A percentile compares a stretch with the other conserved stretches of the same genome.
phyloP scores from a whole-genome alignment of 2,329 filamentous ascomycete species.

The Neurospora crassa region DNA sequence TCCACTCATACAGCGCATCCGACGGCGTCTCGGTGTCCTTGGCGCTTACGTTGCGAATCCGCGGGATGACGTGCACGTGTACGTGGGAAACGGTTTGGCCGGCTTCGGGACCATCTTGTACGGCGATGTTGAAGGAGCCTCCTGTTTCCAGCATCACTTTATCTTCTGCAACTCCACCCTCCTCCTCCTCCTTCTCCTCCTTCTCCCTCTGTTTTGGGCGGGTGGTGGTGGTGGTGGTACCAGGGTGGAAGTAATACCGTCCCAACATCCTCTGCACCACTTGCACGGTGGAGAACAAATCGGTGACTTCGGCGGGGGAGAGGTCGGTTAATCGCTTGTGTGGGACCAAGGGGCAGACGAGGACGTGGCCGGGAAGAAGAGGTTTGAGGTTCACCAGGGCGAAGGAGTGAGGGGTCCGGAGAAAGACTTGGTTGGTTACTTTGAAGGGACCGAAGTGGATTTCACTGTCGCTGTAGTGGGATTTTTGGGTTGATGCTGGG shows the following conservation, averaged over 20 bases:
- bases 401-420: conserved; percentile 69
- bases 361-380: conserved; percentile 83
- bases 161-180: conserved; percentile 26
- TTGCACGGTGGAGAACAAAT: conserved; percentile 83
- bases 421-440: conserved; percentile 78
- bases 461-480: background rate
- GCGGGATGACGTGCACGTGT: conserved; percentile 84
- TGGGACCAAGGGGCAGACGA: conserved; percentile 66
- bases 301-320: conserved; percentile 57
- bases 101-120: conserved; percentile 87
- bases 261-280: conserved; percentile 69
- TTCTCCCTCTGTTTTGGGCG: too few species aligned
- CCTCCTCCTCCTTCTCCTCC: conserved; percentile 2
- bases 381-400: conserved; percentile 94
- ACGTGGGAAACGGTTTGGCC: conserved; percentile 93
- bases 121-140: conserved; percentile 79
- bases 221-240: too few species aligned
- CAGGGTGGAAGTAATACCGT: conserved; percentile 33
- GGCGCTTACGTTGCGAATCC: conserved; percentile 46
- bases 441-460: conserved; percentile 68
- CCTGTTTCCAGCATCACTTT: conserved; percentile 29
- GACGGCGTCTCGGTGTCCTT: conserved; percentile 32
- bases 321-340: conserved; percentile 71
- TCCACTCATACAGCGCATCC: conserved; percentile 71
- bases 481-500: background rate